These are phyloP conservation scores for Eutypella sp. DNA, from an alignment of 2,329 filamentous ascomycete genomes.

Conservation along the genomic window DNA sequence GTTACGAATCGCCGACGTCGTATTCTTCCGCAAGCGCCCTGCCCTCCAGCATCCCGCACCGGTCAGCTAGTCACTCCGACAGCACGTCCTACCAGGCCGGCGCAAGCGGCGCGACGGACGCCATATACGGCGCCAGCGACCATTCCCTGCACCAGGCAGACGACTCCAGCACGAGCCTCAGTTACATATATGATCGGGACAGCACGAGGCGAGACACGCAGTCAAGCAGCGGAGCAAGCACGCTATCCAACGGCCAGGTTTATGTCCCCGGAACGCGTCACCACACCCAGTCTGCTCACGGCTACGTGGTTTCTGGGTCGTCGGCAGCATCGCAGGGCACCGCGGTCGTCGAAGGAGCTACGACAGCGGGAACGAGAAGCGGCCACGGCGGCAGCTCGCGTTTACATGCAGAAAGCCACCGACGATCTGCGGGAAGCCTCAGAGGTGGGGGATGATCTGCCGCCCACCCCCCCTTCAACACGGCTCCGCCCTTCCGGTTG, in stretches of 20 bases:
- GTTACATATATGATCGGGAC: conserved; percentile 24
- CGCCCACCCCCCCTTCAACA: conserved; percentile 10
- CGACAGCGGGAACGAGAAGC: conserved; percentile 12
- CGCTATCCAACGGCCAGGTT: conserved; percentile 28
- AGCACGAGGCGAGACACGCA: conserved; percentile 18
- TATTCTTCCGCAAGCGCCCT: conserved; percentile 16
- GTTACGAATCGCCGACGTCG: conserved; percentile 13
- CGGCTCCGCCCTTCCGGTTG: conserved; percentile 14
- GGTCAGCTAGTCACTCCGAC: conserved; percentile 15
- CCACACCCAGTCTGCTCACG: conserved; percentile 15
- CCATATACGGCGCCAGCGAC: conserved; percentile 15
- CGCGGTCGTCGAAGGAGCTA: conserved; percentile 11
- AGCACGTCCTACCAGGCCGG: conserved; percentile 9
- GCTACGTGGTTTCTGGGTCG: conserved; percentile 15
- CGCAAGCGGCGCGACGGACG: conserved; percentile 8
- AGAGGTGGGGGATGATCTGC: conserved; percentile 20
- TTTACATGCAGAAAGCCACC: conserved; percentile 21
- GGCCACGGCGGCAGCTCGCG: conserved; percentile 19
- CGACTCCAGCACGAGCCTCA: conserved; percentile 14
- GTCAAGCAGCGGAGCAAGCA: conserved; percentile 16
- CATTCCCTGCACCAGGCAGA: conserved; percentile 17
- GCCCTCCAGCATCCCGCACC: conserved; percentile 11
- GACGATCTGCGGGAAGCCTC: conserved; percentile 27
- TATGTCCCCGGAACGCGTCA: conserved; percentile 27
- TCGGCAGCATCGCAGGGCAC: conserved; percentile 10